A percentile compares a stretch with the other conserved stretches of the same genome.
These are phyloP conservation scores for Phytophthora boehmeriae DNA, from an alignment of 352 stramenopile genomes.

Conservation along the genomic window DNA sequence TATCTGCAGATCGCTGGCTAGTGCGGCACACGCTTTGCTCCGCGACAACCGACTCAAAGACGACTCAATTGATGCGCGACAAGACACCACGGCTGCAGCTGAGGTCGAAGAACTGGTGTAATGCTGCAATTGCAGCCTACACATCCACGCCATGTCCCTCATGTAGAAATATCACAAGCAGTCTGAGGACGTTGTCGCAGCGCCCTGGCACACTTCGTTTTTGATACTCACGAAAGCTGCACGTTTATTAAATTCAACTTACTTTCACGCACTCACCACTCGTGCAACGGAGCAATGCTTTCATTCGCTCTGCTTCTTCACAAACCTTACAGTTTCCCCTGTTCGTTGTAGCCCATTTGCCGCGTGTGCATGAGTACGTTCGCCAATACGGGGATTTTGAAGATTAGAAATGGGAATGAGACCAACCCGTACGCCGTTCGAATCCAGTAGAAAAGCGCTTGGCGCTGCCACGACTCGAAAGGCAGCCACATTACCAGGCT, in stretches of 20 bases:
- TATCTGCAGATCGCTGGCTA: constrained; percentile 42
- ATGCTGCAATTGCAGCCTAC: background rate
- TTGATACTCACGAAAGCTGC: constrained; percentile 17
- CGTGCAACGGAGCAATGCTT: constrained; percentile 1
- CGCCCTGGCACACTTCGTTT: constrained; percentile 17
- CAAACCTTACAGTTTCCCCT: constrained; percentile 71
- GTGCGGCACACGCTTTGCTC: constrained; percentile 56
- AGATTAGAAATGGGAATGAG: constrained; percentile 86
- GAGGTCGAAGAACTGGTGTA: constrained; percentile 56
- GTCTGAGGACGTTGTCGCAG: constrained; percentile 1
- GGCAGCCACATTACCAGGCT: constrained; percentile 68
- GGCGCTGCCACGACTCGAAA: constrained; percentile 79
- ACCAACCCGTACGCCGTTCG: constrained; percentile 85
- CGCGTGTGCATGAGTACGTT: constrained; percentile 86
- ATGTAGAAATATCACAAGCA: constrained; percentile 22
- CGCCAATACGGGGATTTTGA: constrained; percentile 87
- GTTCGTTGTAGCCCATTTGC: constrained; percentile 86
- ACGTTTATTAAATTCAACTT: constrained; percentile 36
- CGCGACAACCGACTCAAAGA: constrained; percentile 77
- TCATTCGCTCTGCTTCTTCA: constrained; percentile 43
- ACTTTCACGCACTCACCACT: constrained; percentile 7
- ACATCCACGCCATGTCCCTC: background rate
- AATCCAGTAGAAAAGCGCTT: constrained; percentile 89
- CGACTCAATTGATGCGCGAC: constrained; percentile 43
- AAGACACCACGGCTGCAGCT: constrained; percentile 19